Base-by-base conservation (phyloP, 2,329 filamentous ascomycete genomes). In the Colletotrichum magnum region DNA sequence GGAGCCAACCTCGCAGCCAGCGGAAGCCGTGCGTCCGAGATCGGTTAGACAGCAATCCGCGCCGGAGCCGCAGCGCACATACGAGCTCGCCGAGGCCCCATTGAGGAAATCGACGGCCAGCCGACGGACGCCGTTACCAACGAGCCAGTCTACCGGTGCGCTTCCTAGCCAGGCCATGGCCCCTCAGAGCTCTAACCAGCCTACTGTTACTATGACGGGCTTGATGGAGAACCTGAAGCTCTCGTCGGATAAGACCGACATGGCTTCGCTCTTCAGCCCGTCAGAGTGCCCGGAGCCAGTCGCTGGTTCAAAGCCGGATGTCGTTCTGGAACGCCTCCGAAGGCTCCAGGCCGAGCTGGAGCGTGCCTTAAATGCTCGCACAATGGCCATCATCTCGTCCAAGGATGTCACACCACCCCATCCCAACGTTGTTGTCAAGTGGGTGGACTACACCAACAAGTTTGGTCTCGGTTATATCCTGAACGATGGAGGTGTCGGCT, bases 391-490 rank as follows among this genome's bases (percentile, higher is more conserved):
- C 62, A 82, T 90, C 57, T 86, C 85, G 0, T 82, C 87, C 10
- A 87, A 88, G 79, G 82, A 86, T 67, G 80, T 85, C 71, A 78
- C 86, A 64, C 82, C 87, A 76, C 76, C 90, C 70, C 79, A 91
- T 77, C 86, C 92, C 76, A 81, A 90, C 76, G 88, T 92, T 52
- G 89, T 92, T 13, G 88, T 92, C 12, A 94, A 95, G 77, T 96
- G 93, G 93, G 93, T 96, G 6, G 93, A 96, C 77, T 96, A 96
- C 79, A 94, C 93, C 68, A 94, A 94, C 79, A 94, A 94, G 77
- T 94, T 94, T 77, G 93, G 93, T 13, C 86, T 96, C 16, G 93
- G 93, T 43, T 96, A 95, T 75, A 94, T 95, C 67, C 83, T 96
- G 62, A 93, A 93, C 71, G 92, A 95, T 72, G 93, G 93, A 36